A percentile compares a stretch with the other conserved stretches of the same genome.
Conservation (phyloP, 768 basidiomycete genomes). For the Boletales sp. region DNA sequence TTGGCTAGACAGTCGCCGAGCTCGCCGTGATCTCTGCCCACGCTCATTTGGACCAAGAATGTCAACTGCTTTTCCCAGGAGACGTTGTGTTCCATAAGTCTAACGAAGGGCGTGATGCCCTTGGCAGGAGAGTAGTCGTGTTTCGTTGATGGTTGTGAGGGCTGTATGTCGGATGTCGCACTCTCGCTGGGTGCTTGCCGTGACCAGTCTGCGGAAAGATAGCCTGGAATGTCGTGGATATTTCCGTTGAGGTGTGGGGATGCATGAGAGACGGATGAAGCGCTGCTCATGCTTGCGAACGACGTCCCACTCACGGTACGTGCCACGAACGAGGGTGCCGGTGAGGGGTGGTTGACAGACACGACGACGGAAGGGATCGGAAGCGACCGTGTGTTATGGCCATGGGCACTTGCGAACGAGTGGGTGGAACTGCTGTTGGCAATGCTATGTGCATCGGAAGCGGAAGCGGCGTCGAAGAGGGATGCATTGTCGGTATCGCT, state of each 20-base stretch:
- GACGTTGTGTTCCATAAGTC: conserved; percentile 62
- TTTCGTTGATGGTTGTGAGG: conserved; percentile 1
- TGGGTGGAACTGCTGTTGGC: conserved; percentile 25
- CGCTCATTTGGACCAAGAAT: conserved; percentile 55
- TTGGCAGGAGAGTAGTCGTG: conserved; percentile 38
- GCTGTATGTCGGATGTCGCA: not conserved
- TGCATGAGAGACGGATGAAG: conserved; percentile 17
- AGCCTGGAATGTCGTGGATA: conserved; percentile 9
- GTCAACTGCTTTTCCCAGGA: conserved; percentile 58
- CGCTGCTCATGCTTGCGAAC: conserved; percentile 19
- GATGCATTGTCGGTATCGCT: conserved; percentile 25
- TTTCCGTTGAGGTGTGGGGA: conserved; percentile 3
- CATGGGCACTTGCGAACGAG: not conserved
- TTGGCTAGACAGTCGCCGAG: conserved; percentile 60
- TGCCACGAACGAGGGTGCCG: not conserved
- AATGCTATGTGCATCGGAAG: conserved; percentile 27
- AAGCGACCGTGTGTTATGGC: not conserved
- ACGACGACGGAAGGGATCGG: conserved; percentile 27
- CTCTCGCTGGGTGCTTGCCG: conserved; percentile 8
- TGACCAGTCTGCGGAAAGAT: conserved; percentile 28
- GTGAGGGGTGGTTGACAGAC: conserved; percentile 19
- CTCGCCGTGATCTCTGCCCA: conserved; percentile 47
- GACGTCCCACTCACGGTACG: conserved; percentile 23
- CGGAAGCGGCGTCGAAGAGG: conserved; percentile 21
- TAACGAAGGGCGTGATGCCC: conserved; percentile 58